phyloP scores from a whole-genome alignment of 805 yeast genomes.

The Teunomyces panamensis region DNA sequence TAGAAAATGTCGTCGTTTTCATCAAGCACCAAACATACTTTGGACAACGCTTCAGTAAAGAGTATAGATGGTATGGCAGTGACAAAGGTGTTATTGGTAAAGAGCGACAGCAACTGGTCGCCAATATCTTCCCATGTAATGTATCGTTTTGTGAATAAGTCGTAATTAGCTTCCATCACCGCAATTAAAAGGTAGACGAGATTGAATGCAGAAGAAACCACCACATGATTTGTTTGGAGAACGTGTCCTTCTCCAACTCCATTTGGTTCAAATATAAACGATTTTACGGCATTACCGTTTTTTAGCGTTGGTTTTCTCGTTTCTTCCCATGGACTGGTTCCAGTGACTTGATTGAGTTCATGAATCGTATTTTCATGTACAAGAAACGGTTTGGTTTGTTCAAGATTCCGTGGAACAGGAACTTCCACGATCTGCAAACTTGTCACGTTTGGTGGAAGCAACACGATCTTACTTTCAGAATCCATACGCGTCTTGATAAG shows the following conservation, averaged over 20 bases:
- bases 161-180: constrained; percentile 25
- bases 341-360: constrained; percentile 39
- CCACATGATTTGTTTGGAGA: constrained; percentile 38
- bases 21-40: constrained; percentile 28
- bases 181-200: constrained; percentile 37
- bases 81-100: constrained; percentile 28
- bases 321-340: constrained; percentile 32
- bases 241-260: constrained; percentile 28
- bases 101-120: constrained; percentile 30
- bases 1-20: constrained; percentile 35
- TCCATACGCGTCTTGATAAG: neutral
- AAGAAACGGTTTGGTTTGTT: constrained; percentile 3
- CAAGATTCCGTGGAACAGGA: constrained; percentile 5
- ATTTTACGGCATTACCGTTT: constrained; percentile 37
- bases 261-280: constrained; percentile 29
- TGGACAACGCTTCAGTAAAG: constrained; percentile 3
- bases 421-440: constrained; percentile 1
- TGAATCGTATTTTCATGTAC: constrained; percentile 19
- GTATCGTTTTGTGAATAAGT: constrained; percentile 26
- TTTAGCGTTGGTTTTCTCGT: constrained; percentile 14
- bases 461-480: neutral
- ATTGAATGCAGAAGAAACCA: constrained; percentile 41
- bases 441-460: constrained; percentile 1
- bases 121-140: constrained; percentile 44
- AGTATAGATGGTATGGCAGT: constrained; percentile 20